Evolutionary conservation across 2,329 filamentous ascomycete species (phyloP).

Genomic region (Dothideomycetes sp.): DNA sequence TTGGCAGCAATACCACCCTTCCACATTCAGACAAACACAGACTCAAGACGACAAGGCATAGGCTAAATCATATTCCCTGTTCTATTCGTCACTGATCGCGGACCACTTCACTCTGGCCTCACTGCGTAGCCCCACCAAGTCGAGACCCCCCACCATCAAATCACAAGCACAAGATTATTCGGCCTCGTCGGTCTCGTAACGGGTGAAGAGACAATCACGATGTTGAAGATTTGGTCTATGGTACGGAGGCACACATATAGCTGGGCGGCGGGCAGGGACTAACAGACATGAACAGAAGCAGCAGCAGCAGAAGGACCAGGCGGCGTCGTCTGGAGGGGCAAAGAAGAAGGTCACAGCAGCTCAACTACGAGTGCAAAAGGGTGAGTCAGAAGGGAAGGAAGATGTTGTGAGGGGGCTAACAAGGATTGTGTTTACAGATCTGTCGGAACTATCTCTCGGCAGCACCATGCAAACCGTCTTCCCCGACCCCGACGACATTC

Average conservation of each 20-base stretch:
- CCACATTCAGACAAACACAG: too few relatives aligned
- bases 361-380: conserved; percentile 91
- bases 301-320: conserved; percentile 90
- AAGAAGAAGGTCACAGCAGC: conserved; percentile 98
- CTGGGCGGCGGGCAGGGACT: conserved; percentile 15
- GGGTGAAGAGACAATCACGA: conserved; percentile 42
- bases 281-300: conserved; percentile 41
- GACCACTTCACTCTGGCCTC: too few relatives aligned
- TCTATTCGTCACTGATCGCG: too few relatives aligned
- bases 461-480: conserved; percentile 75
- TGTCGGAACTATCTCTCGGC: conserved; percentile 70
- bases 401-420: not conserved
- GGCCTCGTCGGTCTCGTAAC: conserved; percentile 11
- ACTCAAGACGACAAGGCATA: too few relatives aligned
- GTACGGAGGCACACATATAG: conserved; percentile 41
- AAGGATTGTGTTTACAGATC: conserved; percentile 48
- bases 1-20: too few relatives aligned
- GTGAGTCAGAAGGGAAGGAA: conserved; percentile 38
- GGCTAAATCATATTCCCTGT: too few relatives aligned
- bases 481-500: conserved; percentile 73
- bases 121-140: too few relatives aligned
- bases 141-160: too few relatives aligned
- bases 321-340: conserved; percentile 58
- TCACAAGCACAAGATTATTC: not conserved
- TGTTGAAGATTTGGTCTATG: conserved; percentile 99